phyloP scores from a whole-genome alignment of 2,329 filamentous ascomycete genomes.

The Claviceps purpurea region DNA sequence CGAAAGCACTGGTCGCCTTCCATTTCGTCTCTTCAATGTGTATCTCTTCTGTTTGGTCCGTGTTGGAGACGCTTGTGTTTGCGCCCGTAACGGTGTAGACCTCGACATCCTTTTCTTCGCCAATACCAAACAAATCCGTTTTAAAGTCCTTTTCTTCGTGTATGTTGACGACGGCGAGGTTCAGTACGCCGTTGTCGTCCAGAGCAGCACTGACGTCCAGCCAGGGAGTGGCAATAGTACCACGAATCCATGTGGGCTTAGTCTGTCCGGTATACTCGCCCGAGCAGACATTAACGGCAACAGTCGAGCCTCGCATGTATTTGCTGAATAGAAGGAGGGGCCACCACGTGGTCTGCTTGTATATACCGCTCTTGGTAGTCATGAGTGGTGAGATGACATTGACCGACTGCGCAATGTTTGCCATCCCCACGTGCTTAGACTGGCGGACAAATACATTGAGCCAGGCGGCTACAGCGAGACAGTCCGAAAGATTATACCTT shows the following conservation, averaged over 20 bases:
- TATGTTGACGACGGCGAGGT: not conserved
- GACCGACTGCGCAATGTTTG: not conserved
- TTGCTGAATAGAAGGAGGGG: not conserved
- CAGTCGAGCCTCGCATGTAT: not conserved
- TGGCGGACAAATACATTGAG: not conserved
- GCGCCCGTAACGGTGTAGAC: not conserved
- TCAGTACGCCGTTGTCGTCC: not conserved
- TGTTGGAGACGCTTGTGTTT: not conserved
- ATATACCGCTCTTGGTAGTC: not conserved
- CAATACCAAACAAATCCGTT: not conserved
- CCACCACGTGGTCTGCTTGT: not conserved
- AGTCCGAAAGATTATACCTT: not conserved
- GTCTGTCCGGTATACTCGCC: not conserved
- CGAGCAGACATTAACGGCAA: not conserved
- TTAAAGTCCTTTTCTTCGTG: not conserved
- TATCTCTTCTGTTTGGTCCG: not conserved
- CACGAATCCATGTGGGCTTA: not conserved
- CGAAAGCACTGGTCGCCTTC: not conserved
- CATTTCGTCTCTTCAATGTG: not conserved
- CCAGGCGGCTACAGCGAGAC: not conserved
- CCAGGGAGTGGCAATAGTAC: not conserved
- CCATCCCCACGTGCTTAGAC: not conserved
- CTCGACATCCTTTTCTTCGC: not conserved
- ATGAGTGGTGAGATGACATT: not conserved
- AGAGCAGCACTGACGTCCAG: not conserved